phyloP scores from a whole-genome alignment of 257 asterid genomes.

The Solanum paucissectum region DNA sequence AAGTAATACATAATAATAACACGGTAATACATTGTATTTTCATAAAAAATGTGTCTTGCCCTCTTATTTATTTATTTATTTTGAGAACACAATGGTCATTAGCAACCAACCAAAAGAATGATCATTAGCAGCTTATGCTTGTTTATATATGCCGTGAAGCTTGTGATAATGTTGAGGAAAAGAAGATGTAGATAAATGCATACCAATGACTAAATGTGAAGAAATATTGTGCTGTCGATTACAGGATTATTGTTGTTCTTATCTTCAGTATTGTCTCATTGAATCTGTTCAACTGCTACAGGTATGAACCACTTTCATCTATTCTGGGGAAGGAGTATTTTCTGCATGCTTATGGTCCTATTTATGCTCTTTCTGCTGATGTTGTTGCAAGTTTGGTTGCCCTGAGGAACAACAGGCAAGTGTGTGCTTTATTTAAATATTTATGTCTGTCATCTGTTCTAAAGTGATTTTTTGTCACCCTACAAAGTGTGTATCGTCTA shows the following conservation, averaged over 20 bases:
- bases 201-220: neutral
- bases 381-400: conserved; percentile 94
- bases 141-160: neutral
- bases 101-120: neutral
- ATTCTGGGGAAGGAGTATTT: conserved; percentile 93
- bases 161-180: neutral
- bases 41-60: neutral
- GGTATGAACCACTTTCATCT: conserved; percentile 83
- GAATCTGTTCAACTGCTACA: conserved; percentile 24
- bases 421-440: neutral
- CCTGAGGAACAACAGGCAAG: conserved; percentile 80
- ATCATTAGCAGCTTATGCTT: neutral
- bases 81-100: neutral
- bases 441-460: neutral
- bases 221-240: neutral
- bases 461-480: neutral
- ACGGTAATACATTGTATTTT: neutral
- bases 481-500: neutral
- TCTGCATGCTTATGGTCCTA: conserved; percentile 95
- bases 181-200: neutral
- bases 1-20: neutral
- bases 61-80: neutral
- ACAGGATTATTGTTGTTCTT: neutral
- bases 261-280: neutral
- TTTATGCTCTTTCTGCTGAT: conserved; percentile 91